phyloP scores from a whole-genome alignment of 768 basidiomycete species.

The Xerocomus potaroensis region DNA sequence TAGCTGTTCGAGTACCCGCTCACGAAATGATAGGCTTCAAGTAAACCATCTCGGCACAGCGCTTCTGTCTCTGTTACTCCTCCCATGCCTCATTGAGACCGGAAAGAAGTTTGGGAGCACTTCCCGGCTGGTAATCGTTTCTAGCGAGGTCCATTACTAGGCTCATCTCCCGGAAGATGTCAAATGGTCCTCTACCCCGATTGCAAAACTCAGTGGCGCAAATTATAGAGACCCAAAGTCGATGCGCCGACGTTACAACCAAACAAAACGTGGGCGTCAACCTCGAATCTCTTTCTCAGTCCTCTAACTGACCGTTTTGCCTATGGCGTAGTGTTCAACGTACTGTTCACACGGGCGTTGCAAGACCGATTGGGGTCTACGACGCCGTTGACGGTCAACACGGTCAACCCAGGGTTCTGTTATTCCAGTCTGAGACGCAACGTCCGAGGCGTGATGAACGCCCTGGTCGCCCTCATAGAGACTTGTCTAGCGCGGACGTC shows the following conservation, averaged over 20 bases:
- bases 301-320: too few species aligned
- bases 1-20: too few species aligned
- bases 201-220: conserved; percentile 23
- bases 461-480: conserved; percentile 3
- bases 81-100: conserved; percentile 30
- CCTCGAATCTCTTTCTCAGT: too few species aligned
- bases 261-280: conserved; percentile 28
- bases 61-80: conserved; percentile 28
- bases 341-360: conserved; percentile 31
- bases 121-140: conserved; percentile 29
- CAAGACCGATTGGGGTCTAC: conserved; percentile 15
- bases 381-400: conserved; percentile 22
- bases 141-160: conserved; percentile 28
- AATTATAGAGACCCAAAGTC: conserved; percentile 17
- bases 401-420: conserved; percentile 31
- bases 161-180: conserved; percentile 17
- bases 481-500: conserved; percentile 15
- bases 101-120: conserved; percentile 20
- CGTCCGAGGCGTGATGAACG: background rate
- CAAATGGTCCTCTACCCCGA: conserved; percentile 15
- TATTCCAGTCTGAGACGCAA: conserved; percentile 22
- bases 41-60: conserved; percentile 34
- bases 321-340: conserved; percentile 29
- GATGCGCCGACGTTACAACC: conserved; percentile 19
- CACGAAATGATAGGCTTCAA: conserved; percentile 26